Percentiles rank a stretch among this genome's conserved stretches.
Evolutionary conservation across 129 eudicot genomes (phyloP).

Genomic region (Artemisia annua): DNA sequence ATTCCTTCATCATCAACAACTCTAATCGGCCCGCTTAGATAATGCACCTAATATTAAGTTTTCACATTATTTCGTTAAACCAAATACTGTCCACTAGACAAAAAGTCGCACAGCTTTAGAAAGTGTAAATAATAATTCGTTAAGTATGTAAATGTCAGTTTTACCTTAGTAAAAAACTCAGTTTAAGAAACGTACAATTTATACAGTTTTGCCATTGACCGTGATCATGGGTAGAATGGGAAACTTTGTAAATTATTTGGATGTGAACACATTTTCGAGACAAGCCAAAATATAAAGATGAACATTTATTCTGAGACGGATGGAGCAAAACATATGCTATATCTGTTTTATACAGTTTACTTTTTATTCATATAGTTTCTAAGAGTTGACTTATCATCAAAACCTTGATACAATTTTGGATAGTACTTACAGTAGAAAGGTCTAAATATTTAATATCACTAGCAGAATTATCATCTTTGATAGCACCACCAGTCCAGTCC

Average conservation of each 20-base stretch:
- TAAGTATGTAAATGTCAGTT: too few relatives aligned
- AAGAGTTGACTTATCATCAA: constrained; percentile 19
- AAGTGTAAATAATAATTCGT: too few relatives aligned
- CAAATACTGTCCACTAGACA: not conserved
- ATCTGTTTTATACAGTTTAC: not conserved
- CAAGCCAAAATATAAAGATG: too few relatives aligned
- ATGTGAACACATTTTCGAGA: too few relatives aligned
- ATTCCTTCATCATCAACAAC: constrained; percentile 69
- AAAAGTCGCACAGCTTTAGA: too few relatives aligned
- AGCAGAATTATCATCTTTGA: constrained; percentile 77
- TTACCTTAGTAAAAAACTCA: too few relatives aligned
- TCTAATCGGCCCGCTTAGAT: constrained; percentile 91
- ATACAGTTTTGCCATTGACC: too few relatives aligned
- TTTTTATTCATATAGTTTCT: constrained; percentile 11
- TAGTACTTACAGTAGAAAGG: constrained; percentile 80
- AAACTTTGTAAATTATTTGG: too few relatives aligned
- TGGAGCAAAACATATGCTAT: not conserved
- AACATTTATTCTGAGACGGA: too few relatives aligned
- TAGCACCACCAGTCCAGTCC: constrained; percentile 94
- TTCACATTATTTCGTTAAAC: constrained; percentile 4
- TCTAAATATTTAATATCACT: constrained; percentile 71
- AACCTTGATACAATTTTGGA: not conserved
- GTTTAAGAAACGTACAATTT: too few relatives aligned
- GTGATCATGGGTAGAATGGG: too few relatives aligned
- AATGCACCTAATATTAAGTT: constrained; percentile 68